Conservation (phyloP, 208 protist species). For the Leishmania braziliensis region DNA sequence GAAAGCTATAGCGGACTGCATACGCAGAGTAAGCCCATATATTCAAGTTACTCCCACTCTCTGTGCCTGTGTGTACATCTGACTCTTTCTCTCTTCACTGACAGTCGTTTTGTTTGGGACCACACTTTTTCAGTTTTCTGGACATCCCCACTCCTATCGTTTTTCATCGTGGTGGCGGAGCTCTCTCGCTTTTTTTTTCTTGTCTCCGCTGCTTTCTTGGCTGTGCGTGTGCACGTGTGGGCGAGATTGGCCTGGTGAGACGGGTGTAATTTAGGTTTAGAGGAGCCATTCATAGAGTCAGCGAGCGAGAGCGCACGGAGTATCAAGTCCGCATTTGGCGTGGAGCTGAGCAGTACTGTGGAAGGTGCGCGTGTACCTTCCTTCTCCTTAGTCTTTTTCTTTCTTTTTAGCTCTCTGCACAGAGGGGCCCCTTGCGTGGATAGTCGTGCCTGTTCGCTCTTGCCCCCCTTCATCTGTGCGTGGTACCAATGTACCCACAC, state of each 20-base stretch:
- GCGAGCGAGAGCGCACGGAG: background rate
- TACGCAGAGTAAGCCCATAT: background rate
- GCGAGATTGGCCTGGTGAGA: background rate
- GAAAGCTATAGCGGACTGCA: background rate
- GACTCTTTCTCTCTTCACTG: background rate
- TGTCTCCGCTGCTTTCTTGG: background rate
- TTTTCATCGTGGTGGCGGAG: background rate
- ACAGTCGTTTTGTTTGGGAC: background rate
- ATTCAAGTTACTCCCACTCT: background rate
- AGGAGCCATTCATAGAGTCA: slow-evolving; percentile 3
- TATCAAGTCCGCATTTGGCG: background rate
- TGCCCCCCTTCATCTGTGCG: background rate
- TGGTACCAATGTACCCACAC: slow-evolving; percentile 39
- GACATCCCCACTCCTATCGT: background rate
- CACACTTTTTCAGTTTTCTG: background rate
- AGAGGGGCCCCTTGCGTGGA: background rate
- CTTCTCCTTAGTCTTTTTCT: background rate
- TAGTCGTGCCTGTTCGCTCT: background rate
- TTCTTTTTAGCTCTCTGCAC: slow-evolving; percentile 2
- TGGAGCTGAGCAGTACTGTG: background rate
- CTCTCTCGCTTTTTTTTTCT: background rate
- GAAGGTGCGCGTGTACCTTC: background rate
- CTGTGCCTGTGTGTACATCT: background rate
- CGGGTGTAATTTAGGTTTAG: background rate
- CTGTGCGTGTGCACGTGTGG: background rate